These are phyloP conservation scores for Rhizopogon sp. DNA, from an alignment of 768 basidiomycete species.

Conservation along the genomic window DNA sequence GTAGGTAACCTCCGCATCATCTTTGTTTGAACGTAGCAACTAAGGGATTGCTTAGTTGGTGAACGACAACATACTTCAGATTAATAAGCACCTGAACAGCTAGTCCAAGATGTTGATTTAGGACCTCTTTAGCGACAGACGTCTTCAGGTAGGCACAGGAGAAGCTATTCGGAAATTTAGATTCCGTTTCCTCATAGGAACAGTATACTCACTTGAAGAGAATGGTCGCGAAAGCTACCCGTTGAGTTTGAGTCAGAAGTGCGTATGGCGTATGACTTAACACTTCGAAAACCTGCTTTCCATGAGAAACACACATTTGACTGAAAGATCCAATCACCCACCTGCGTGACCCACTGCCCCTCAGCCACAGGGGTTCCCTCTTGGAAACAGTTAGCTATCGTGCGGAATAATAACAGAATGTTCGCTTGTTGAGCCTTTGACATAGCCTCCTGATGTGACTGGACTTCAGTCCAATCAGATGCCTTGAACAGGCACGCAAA, in stretches of 20 bases:
- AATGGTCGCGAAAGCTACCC: conserved; percentile 75
- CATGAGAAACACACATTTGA: conserved; percentile 5
- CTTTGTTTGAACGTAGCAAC: conserved; percentile 35
- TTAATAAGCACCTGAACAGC: conserved; percentile 37
- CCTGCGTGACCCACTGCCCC: conserved; percentile 49
- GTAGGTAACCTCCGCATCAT: conserved; percentile 67
- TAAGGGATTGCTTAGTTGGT: conserved; percentile 9
- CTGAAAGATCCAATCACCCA: conserved; percentile 14
- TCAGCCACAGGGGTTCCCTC: conserved; percentile 41
- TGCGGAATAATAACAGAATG: conserved; percentile 71
- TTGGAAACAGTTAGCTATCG: conserved; percentile 74
- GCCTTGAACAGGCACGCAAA: conserved; percentile 61
- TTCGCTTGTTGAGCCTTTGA: conserved; percentile 82
- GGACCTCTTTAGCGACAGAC: conserved; percentile 34
- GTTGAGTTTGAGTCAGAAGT: conserved; percentile 60
- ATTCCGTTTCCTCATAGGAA: background rate
- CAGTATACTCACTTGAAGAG: conserved; percentile 66
- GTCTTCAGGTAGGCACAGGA: conserved; percentile 53
- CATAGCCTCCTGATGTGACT: conserved; percentile 49
- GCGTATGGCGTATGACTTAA: conserved; percentile 48
- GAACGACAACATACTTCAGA: background rate
- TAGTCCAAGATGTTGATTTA: conserved; percentile 39
- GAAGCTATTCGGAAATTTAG: conserved; percentile 36
- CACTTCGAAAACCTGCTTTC: conserved; percentile 50
- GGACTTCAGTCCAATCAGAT: conserved; percentile 50